Conservation (phyloP, 2,329 filamentous ascomycete species). For the Fusarium subglutinans region DNA sequence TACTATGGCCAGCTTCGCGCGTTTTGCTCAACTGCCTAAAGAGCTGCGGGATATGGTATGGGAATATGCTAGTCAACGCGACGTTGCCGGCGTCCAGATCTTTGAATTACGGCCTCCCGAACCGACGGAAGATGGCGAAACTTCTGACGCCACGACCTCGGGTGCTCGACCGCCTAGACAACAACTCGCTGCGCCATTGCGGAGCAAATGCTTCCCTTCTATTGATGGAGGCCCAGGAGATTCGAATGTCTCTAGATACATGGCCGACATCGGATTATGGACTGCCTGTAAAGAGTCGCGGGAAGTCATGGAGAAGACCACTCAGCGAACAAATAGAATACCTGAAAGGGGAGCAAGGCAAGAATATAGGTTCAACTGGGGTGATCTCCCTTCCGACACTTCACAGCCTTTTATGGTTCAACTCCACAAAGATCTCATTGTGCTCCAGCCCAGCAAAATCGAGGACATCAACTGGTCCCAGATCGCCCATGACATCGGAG, state of each 20-base stretch:
- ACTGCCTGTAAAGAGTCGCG: neutral
- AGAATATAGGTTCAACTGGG: accelerated
- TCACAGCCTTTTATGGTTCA: neutral
- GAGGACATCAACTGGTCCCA: neutral
- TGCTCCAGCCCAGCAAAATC: neutral
- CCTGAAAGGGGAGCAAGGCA: too few relatives aligned
- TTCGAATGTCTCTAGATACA: neutral
- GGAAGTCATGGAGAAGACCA: neutral
- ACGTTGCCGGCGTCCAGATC: neutral
- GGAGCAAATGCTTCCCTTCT: neutral
- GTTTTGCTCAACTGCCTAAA: neutral
- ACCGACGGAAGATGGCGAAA: neutral
- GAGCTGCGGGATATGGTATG: conserved; percentile 9
- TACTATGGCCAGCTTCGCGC: conserved; percentile 3
- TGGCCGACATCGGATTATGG: neutral
- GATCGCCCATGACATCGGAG: neutral
- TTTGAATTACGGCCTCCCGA: neutral
- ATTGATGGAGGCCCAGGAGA: neutral
- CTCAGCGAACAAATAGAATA: too few relatives aligned
- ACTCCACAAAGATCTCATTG: neutral
- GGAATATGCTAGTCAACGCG: neutral
- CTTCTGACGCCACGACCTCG: accelerated
- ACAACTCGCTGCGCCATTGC: neutral
- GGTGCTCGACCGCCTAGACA: accelerated
- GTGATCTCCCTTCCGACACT: neutral